Evolutionary conservation across 2,329 filamentous ascomycete genomes (phyloP), one percentile per base, ranked within the genome.

Genomic region (Teratosphaeriaceae sp.): DNA sequence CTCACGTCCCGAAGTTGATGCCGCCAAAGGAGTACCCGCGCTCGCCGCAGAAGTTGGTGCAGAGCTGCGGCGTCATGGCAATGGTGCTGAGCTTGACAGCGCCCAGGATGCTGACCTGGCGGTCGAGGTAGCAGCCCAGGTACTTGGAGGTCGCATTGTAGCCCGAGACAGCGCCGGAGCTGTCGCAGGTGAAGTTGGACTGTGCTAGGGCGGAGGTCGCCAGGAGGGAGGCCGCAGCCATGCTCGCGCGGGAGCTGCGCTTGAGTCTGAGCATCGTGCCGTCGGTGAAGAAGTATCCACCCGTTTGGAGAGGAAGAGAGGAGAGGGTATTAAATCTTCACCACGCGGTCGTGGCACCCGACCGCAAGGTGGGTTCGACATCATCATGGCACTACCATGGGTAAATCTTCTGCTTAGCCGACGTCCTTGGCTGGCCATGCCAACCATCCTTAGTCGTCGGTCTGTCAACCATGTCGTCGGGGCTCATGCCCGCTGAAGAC

Each of bases 81-180:
- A 39, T 39, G 12, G 37, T 39, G 37, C 37, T 39, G 23, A 39
- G 23, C 37, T 39, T 39, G 13, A 29, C 37, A 3, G 37, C 22
- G 4, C 19, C 20, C 13, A 39, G 37, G 22, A 39, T 39, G 20
- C 20, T 23, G 35, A 38, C 35, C 15, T 20, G 22, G 12, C 19
- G 22, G n/a, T 38, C 35, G 21, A 23, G 19, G 35, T 38, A 38
- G 35, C 35, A 38, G 4, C 35, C 35, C 35, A 23, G 35, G 18
- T 38, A 38, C 12, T 38, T 24, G 21, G 21, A 23, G 5, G 35
- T 38, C 7, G 35, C 35, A 38, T 38, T 38, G 35, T 38, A 38
- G 19, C 19, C 12, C n/a, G 35, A 12, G 4, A 18, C 22, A 7
- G 35, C 20, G 5, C 35, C 22, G 12, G 19, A 22, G 18, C 15